Percentiles rank a stretch among this genome's conserved stretches.
Evolutionary conservation across 495 filamentous ascomycete species (phyloP).

Genomic region (Entonaema liquescens): DNA sequence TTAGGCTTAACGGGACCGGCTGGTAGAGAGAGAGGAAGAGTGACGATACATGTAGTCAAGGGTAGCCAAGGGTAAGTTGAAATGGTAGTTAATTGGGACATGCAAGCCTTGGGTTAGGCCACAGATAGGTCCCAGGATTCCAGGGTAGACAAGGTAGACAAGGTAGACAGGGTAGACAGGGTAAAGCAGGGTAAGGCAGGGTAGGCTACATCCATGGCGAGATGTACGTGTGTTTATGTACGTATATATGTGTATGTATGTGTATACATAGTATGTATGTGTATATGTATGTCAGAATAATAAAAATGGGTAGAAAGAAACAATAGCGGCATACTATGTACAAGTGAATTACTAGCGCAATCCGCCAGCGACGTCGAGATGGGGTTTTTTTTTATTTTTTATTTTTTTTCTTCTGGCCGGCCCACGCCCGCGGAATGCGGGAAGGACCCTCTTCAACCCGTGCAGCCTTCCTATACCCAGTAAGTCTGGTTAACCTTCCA

Average conservation of each 20-base stretch:
- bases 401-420: conserved; percentile 24
- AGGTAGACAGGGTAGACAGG: too few species aligned
- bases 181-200: background rate
- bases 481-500: conserved; percentile 5
- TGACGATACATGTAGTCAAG: conserved; percentile 5
- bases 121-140: background rate
- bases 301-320: conserved; percentile 17
- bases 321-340: conserved; percentile 35
- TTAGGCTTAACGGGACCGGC: conserved; percentile 34
- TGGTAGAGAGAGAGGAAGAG: conserved; percentile 2
- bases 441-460: conserved; percentile 42
- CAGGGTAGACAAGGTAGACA: too few species aligned
- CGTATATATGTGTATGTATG: conserved; percentile 4
- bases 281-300: conserved; percentile 14
- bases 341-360: conserved; percentile 27
- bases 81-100: conserved; percentile 6
- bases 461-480: conserved; percentile 14
- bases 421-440: conserved; percentile 43
- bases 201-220: conserved; percentile 4
- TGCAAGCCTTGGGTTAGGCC: conserved; percentile 6
- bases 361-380: conserved; percentile 25
- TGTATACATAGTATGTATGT: conserved; percentile 8
- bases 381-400: background rate
- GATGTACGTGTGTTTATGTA: conserved; percentile 21
- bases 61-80: background rate